Base-by-base conservation (phyloP, 495 filamentous ascomycete species). In the Hypomontagnella submonticulosa region DNA sequence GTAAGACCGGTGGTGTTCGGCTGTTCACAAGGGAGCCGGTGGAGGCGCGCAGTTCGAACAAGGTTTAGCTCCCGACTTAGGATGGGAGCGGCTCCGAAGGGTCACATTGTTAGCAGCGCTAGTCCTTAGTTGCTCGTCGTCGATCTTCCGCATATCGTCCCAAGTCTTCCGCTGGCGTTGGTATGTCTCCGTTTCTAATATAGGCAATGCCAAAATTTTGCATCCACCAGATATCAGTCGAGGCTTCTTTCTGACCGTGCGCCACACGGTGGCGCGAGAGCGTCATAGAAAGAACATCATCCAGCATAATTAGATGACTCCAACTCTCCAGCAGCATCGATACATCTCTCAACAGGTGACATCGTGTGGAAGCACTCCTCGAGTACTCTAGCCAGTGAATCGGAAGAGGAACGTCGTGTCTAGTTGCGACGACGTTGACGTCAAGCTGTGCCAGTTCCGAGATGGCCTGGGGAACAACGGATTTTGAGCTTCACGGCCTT, bases 251-350 rank as follows among this genome's bases (percentile, higher is more conserved):
- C 23, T 75, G 71, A 9, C 75, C 77, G 5, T 61, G 74, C 5
- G 50, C 37, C 12, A 66, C 59, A 9, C 80, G 73, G 58, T 80
- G 67, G 8, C 71, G 73, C 77, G 13, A 84, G 71, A 0, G 81
- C 77, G 44, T 84, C 85, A 10, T 85, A 76, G 73, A 81, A 88
- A 0, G 83, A 79, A 70, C 85, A 86, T n/a, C 81, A 84, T 0
- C 81, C 84, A 0, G 83, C 76, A 58, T 89, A 89, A 33, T 85
- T 84, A 16, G 82, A 76, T 64, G 89, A 86, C 0, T 77, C 79
- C 30, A 76, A 40, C 57, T 72, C 80, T 2, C 87, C 86, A 68
- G 4, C 72, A 2, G 72, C 71, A n/a, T 82, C 75, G 48, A 82
- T 72, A 20, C 84, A 82, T 16, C 88, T 87, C 36, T 72, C 78